These are phyloP conservation scores for Monilinia polystroma DNA, from an alignment of 2,329 filamentous ascomycete species.

Conservation along the genomic window DNA sequence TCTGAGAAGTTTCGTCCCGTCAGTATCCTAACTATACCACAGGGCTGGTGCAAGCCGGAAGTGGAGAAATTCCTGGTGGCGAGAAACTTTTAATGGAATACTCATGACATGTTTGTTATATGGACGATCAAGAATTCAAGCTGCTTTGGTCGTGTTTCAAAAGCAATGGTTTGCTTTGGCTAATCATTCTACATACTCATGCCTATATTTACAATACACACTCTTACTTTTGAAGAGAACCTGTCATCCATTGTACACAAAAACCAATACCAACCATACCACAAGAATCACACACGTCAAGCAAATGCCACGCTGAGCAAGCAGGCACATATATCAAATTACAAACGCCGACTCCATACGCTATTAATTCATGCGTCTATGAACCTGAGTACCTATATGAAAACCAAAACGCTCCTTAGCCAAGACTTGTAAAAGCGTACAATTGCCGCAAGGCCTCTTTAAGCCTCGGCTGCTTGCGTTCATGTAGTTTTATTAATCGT, in stretches of 20 bases:
- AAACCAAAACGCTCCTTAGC: conserved; percentile 40
- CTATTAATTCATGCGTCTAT: conserved; percentile 39
- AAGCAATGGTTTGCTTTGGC: conserved; percentile 29
- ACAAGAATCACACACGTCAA: conserved; percentile 27
- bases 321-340: conserved; percentile 29
- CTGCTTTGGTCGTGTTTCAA: conserved; percentile 23
- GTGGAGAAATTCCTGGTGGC: conserved; percentile 50
- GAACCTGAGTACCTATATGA: conserved; percentile 36
- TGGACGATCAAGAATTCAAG: not conserved
- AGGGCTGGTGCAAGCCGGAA: conserved; percentile 52
- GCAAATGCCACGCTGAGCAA: conserved; percentile 31
- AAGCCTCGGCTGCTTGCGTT: conserved; percentile 62
- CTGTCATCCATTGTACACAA: conserved; percentile 34
- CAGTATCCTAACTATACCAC: conserved; percentile 10
- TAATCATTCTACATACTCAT: conserved; percentile 27
- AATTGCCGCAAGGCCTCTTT: conserved; percentile 68
- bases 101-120: not conserved
- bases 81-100: conserved; percentile 36
- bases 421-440: conserved; percentile 60
- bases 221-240: conserved; percentile 27
- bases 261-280: conserved; percentile 25
- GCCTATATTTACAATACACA: conserved; percentile 35
- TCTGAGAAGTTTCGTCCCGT: not conserved
- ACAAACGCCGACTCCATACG: conserved; percentile 38
- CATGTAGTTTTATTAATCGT: conserved; percentile 64